Percentiles rank a stretch among this genome's conserved stretches.
phyloP scores from a whole-genome alignment of 2,329 filamentous ascomycete genomes.

The Byssochlamys sp. region DNA sequence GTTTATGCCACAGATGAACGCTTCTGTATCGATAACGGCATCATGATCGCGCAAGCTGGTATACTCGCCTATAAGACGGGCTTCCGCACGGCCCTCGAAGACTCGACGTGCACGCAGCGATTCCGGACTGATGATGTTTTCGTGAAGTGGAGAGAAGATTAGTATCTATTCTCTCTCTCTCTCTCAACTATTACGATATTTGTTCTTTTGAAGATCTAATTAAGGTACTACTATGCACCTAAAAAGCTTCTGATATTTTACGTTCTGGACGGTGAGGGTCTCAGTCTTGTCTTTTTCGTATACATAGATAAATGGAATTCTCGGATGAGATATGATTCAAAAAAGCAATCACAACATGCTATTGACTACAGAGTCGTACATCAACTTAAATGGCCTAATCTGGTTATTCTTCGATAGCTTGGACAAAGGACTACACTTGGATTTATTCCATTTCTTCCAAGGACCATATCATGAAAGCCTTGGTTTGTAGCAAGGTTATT shows the following conservation, averaged over 20 bases:
- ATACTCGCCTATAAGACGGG: conserved; percentile 75
- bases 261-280: not conserved
- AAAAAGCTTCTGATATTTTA: not conserved
- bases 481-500: not conserved
- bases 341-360: not conserved
- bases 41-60: conserved; percentile 98
- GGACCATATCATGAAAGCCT: not conserved
- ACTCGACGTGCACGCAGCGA: conserved; percentile 75
- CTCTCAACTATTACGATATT: not conserved
- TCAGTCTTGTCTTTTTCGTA: not conserved
- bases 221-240: not conserved
- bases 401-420: not conserved
- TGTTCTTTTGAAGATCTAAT: not conserved
- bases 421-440: not conserved
- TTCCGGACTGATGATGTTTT: conserved; percentile 76
- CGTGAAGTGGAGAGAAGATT: conserved; percentile 68
- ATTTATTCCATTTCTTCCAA: not conserved
- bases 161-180: conserved; percentile 7
- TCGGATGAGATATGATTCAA: not conserved
- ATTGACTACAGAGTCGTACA: too few species aligned
- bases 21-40: conserved; percentile 98
- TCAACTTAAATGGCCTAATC: not conserved
- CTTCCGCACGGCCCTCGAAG: conserved; percentile 63
- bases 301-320: not conserved
- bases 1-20: conserved; percentile 93